These are phyloP conservation scores for Acanthamoeba triangularis DNA, from an alignment of 208 protist species.

Conservation along the genomic window DNA sequence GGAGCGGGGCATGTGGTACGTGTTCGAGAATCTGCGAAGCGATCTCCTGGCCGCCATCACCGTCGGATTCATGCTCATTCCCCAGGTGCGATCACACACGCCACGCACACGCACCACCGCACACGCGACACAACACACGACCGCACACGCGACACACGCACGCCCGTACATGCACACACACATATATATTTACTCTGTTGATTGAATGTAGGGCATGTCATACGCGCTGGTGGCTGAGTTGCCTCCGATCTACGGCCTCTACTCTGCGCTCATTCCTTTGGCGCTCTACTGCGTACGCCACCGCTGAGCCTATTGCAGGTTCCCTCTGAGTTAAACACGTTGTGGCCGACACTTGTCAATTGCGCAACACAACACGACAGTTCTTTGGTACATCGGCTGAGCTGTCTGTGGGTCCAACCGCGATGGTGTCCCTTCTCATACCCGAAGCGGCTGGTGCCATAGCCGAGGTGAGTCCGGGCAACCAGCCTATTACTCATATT, in stretches of 20 bases:
- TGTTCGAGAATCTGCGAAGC: background rate
- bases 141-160: background rate
- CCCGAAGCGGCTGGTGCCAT: conserved; percentile 3
- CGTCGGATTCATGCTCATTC: conserved; percentile 61
- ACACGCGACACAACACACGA: background rate
- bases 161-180: background rate
- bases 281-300: background rate
- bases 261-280: background rate
- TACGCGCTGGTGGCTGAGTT: conserved; percentile 47
- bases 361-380: background rate
- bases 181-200: too few species aligned
- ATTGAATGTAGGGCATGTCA: background rate
- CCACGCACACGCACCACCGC: background rate
- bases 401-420: conserved; percentile 13
- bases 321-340: too few species aligned
- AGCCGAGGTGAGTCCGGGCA: background rate
- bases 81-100: conserved; percentile 2
- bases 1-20: background rate
- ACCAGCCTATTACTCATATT: background rate
- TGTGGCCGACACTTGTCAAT: too few species aligned
- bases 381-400: conserved; percentile 53
- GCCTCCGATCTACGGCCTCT: conserved; percentile 60
- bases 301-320: too few species aligned
- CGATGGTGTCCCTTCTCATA: conserved; percentile 42
- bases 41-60: conserved; percentile 54